Base-by-base conservation (phyloP, 768 basidiomycete species). In the Suillus luteus region DNA sequence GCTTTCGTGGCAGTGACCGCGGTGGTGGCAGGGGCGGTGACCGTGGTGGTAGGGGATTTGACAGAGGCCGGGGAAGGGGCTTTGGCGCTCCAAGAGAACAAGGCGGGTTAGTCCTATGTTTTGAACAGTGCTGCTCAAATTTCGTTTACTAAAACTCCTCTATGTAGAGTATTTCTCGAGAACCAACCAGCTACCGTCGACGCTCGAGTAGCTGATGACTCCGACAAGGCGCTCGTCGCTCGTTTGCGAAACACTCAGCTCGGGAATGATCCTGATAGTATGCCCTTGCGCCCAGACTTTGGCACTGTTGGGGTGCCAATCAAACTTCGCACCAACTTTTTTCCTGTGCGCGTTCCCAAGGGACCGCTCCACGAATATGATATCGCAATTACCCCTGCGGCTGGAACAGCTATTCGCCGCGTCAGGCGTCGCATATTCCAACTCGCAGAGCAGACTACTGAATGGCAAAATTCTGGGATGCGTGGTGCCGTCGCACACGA, bases 251-350 rank as follows among this genome's bases (percentile, higher is more conserved):
- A 67, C 9, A 59, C 75, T 38, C 71, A 66, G 22, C 51, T 76
- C 15, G 60, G 65, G 15, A 65, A 71, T 33, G 70, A 65, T 17
- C 33, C 62, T 1, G 65, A 68, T 46, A 72, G 76, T 35, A 77
- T 83, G 65, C 85, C 85, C 33, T 65, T 73, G n/a, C 81, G 84
- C 35, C 83, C 83, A 22, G 79, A 76, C 60, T 85, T 78, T 68
- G 84, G 84, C 40, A 79, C 74, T 0, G 69, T 67, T 3, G 84
- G 84, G 31, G 75, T 24, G 17, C 66, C 72, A 48, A 79, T 85
- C 73, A 82, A 79, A 61, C 75, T 86, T 46, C 81, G 84, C 24
- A 72, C 84, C 2, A 85, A 85, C 61, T 85, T 84, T 73, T 85
- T 86, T 68, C 78, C 84, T 10, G 70, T 86, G 24, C 72, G 71